These are phyloP conservation scores for Avena eriantha DNA, from an alignment of 176 grass and related monocot genomes.

Conservation along the genomic window DNA sequence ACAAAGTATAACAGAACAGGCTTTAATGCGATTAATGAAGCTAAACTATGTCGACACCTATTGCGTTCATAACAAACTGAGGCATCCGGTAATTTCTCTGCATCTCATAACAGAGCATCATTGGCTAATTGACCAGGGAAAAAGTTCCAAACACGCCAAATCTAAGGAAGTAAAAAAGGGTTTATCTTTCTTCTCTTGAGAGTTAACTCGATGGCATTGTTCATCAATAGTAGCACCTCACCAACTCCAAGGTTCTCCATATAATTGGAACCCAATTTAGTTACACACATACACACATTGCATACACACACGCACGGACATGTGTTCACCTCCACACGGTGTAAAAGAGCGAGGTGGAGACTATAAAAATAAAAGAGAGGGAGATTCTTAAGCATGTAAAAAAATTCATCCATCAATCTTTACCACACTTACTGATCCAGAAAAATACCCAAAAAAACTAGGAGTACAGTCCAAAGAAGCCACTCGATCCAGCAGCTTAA, in stretches of 20 bases:
- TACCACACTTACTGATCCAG: conserved; percentile 39
- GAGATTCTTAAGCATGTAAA: conserved; percentile 4
- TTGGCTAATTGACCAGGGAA: not conserved
- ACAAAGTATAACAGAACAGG: not conserved
- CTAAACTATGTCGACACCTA: not conserved
- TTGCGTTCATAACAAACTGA: not conserved
- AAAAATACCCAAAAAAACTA: not conserved
- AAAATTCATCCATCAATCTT: conserved; percentile 31
- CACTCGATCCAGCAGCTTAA: not conserved
- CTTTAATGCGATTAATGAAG: not conserved
- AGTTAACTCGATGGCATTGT: not conserved
- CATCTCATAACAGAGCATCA: not conserved
- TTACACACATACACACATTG: not conserved
- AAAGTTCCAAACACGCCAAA: not conserved
- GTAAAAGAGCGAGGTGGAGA: not conserved
- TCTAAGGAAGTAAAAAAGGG: not conserved
- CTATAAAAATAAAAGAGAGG: not conserved
- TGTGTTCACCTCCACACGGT: conserved; percentile 17
- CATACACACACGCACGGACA: too few species aligned
- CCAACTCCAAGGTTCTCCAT: conserved; percentile 1
- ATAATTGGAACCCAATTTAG: conserved; percentile 1
- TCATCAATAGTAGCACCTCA: conserved; percentile 9
- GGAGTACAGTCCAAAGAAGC: not conserved
- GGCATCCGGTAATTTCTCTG: not conserved
- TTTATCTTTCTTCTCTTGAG: not conserved